Percentiles rank a stretch among this genome's conserved stretches.
Evolutionary conservation across 169 alveolate genomes (phyloP).

Genomic region (Plasmodium inui): DNA sequence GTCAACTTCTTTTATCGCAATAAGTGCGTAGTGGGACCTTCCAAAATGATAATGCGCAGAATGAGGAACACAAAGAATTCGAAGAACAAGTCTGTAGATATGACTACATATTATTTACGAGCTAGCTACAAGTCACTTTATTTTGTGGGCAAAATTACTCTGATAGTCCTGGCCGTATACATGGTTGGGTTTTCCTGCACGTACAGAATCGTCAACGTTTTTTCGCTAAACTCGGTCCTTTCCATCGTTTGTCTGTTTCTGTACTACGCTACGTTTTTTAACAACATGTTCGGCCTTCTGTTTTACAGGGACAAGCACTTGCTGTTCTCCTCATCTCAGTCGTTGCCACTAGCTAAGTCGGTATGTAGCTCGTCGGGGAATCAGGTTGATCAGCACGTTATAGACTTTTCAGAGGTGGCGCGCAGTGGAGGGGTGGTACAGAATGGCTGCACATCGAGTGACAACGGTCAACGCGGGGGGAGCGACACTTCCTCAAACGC

Average conservation of each 20-base stretch:
- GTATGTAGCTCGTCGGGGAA: neutral
- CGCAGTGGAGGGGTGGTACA: neutral
- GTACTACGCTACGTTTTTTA: conserved; percentile 49
- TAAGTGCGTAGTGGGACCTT: neutral
- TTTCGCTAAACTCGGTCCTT: conserved; percentile 14
- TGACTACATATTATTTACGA: neutral
- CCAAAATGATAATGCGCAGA: neutral
- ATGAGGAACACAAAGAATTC: neutral
- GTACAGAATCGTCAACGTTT: conserved; percentile 32
- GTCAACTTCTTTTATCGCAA: conserved; percentile 37
- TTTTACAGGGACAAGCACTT: conserved; percentile 12
- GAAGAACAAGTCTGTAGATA: conserved; percentile 3
- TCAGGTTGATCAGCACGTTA: neutral
- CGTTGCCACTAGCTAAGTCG: neutral
- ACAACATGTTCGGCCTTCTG: conserved; percentile 15
- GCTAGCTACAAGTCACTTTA: conserved; percentile 56
- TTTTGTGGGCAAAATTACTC: conserved; percentile 22
- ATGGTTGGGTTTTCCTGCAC: conserved; percentile 18
- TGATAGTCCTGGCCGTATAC: conserved; percentile 10
- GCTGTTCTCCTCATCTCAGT: neutral
- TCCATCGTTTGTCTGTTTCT: conserved; percentile 7
- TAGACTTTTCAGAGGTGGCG: neutral
- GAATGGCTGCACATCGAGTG: neutral
- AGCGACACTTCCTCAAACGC: neutral
- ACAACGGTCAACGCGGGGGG: neutral